These are phyloP conservation scores for Calophaca sinica DNA, from an alignment of 306 rosid species.

Conservation along the genomic window DNA sequence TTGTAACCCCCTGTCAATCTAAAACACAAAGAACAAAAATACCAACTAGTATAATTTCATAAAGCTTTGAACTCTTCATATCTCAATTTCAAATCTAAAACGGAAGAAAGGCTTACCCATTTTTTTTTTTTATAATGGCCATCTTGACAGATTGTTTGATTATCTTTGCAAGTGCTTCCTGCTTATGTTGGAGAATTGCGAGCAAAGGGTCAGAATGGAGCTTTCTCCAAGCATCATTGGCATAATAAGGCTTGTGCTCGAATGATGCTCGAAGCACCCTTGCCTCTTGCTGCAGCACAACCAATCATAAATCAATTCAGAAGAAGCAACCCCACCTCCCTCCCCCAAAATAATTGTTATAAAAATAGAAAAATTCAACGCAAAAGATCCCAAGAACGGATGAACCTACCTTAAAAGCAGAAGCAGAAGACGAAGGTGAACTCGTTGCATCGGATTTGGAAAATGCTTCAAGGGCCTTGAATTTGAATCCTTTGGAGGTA, in stretches of 20 bases:
- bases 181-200: slow-evolving; percentile 79
- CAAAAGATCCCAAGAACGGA: too few species aligned
- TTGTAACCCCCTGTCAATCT: too few species aligned
- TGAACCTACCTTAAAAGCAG: too few species aligned
- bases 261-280: slow-evolving; percentile 76
- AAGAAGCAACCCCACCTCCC: neutral
- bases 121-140: slow-evolving; percentile 80
- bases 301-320: slow-evolving; percentile 9
- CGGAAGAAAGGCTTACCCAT: slow-evolving; percentile 59
- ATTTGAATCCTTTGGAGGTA: too few species aligned
- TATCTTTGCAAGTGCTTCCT: slow-evolving; percentile 72
- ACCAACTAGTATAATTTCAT: too few species aligned
- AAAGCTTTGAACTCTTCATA: too few species aligned
- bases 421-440: too few species aligned
- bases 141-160: slow-evolving; percentile 86
- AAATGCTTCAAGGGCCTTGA: too few species aligned
- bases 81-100: neutral
- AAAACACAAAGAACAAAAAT: too few species aligned
- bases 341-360: too few species aligned
- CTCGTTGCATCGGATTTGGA: too few species aligned
- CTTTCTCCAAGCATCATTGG: slow-evolving; percentile 92
- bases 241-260: slow-evolving; percentile 83
- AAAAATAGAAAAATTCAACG: neutral
- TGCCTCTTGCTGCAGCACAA: slow-evolving; percentile 49
- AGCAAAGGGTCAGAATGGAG: slow-evolving; percentile 76